Conservation (phyloP, 2,329 filamentous ascomycete genomes). For the Sphaerostilbella broomeana region DNA sequence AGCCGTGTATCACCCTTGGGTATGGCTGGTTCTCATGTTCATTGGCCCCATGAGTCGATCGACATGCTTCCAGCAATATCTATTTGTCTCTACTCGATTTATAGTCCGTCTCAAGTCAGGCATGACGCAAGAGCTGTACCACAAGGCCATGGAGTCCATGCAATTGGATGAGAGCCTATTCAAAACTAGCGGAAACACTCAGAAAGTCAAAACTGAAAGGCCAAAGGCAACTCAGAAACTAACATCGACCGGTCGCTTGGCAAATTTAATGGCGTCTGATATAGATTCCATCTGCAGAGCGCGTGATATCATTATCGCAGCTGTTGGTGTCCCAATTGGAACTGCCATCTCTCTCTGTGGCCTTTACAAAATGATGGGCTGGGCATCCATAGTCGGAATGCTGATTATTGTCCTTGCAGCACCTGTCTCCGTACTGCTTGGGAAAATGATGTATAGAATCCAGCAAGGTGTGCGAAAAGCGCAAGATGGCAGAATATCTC, state of each 20-base stretch:
- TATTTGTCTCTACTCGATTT: constrained; percentile 49
- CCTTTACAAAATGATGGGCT: constrained; percentile 50
- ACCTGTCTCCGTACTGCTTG: constrained; percentile 43
- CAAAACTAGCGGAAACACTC: constrained; percentile 20
- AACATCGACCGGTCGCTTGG: constrained; percentile 43
- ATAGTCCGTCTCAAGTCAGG: constrained; percentile 49
- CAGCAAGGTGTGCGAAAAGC: constrained; percentile 46
- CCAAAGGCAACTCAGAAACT: constrained; percentile 24
- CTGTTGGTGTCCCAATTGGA: constrained; percentile 39
- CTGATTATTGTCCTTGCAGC: constrained; percentile 38
- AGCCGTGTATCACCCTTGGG: constrained; percentile 41
- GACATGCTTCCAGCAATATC: constrained; percentile 47
- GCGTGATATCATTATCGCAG: constrained; percentile 43
- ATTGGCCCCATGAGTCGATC: constrained; percentile 42
- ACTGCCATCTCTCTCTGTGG: constrained; percentile 42
- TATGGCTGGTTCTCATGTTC: constrained; percentile 50
- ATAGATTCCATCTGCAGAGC: constrained; percentile 47
- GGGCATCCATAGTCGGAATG: constrained; percentile 47
- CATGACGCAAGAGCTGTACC: constrained; percentile 52
- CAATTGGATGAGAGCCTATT: constrained; percentile 48
- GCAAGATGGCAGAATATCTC: constrained; percentile 50
- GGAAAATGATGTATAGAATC: constrained; percentile 41
- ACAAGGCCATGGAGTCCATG: constrained; percentile 47
- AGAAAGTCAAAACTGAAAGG: constrained; percentile 19
- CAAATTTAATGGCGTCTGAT: constrained; percentile 53